Percentiles rank a stretch among this genome's conserved stretches.
Conservation (phyloP, 2,329 filamentous ascomycete species). For the Colletotrichum costaricense region DNA sequence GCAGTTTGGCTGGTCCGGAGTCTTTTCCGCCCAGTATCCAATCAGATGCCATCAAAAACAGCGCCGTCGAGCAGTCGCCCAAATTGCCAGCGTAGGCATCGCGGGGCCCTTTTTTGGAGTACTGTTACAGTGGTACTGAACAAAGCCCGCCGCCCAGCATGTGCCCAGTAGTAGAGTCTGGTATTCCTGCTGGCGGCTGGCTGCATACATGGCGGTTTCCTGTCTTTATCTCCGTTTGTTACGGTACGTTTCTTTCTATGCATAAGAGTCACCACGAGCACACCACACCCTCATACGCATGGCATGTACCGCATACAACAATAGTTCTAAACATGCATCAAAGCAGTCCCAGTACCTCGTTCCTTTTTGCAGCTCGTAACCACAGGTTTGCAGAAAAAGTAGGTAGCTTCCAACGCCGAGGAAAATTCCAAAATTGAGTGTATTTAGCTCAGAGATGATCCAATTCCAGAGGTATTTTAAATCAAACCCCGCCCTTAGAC, state of each 20-base stretch:
- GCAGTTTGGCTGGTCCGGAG: not conserved
- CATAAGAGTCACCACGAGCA: not conserved
- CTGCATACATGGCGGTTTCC: not conserved
- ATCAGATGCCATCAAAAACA: not conserved
- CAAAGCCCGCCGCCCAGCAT: too few relatives aligned
- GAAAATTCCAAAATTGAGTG: not conserved
- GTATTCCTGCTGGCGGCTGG: not conserved
- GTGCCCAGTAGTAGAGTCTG: not conserved
- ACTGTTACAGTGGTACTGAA: too few relatives aligned
- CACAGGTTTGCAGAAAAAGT: not conserved
- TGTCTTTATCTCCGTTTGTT: not conserved
- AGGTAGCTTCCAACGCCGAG: not conserved
- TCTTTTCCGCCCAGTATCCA: not conserved
- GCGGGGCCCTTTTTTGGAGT: too few relatives aligned
- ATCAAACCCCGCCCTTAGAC: not conserved
- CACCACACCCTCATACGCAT: not conserved
- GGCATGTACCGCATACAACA: not conserved
- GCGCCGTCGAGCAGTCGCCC: not conserved
- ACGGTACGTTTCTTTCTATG: not conserved
- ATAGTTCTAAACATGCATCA: not conserved
- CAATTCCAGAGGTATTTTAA: not conserved
- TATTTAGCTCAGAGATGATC: not conserved
- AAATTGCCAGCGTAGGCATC: not conserved
- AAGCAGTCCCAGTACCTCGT: not conserved
- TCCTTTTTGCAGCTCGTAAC: not conserved